These are phyloP conservation scores for Solanum lycopersicoides DNA, from an alignment of 257 asterid genomes.

Conservation along the genomic window DNA sequence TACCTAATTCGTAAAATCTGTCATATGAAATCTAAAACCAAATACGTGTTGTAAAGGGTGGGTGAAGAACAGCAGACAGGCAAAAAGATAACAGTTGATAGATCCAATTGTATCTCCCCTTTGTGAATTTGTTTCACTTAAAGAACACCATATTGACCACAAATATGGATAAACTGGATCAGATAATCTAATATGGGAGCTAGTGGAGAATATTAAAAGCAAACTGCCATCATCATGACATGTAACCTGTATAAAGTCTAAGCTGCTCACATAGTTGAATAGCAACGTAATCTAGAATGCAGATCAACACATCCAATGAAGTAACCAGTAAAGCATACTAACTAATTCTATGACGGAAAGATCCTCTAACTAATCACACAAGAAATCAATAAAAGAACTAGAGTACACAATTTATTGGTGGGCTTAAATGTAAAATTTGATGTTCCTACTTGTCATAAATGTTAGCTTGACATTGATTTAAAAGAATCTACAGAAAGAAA, in stretches of 20 bases:
- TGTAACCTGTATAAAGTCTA: no score
- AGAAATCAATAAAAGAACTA: neutral
- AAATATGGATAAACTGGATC: no score
- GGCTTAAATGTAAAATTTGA: constrained; percentile 24
- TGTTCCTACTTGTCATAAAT: constrained; percentile 24
- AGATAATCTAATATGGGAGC: no score
- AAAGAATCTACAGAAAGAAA: constrained; percentile 45
- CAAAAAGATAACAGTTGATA: neutral
- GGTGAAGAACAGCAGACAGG: neutral
- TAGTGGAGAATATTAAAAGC: no score
- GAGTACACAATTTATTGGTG: constrained; percentile 22
- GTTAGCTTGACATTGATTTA: constrained; percentile 29
- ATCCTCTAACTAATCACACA: neutral
- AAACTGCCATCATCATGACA: no score
- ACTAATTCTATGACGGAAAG: neutral
- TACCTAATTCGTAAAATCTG: neutral
- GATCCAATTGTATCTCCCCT: no score
- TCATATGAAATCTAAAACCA: neutral
- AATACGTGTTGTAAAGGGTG: neutral
- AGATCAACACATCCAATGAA: neutral
- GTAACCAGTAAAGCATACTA: neutral
- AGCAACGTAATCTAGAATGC: neutral
- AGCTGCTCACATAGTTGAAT: neutral
- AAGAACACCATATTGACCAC: no score
- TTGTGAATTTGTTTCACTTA: no score